Conservation (phyloP, 495 filamentous ascomycete genomes). For the Hyaloscypha bicolor region DNA sequence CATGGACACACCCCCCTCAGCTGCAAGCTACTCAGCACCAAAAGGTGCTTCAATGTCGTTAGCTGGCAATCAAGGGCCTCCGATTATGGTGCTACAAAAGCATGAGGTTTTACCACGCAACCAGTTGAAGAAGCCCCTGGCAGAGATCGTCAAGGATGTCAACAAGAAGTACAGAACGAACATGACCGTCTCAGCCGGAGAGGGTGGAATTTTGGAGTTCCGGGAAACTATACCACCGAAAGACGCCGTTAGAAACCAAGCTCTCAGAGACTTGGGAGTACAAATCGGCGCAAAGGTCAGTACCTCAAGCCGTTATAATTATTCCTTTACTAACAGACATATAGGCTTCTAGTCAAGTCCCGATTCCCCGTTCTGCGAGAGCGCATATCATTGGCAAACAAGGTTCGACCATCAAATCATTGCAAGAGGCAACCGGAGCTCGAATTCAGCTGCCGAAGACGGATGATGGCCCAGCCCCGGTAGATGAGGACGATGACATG, state of each 20-base stretch:
- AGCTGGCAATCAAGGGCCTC: constrained; percentile 20
- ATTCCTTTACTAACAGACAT: constrained; percentile 6
- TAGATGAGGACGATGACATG: constrained; percentile 75
- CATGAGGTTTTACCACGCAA: constrained; percentile 70
- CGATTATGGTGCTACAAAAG: constrained; percentile 56
- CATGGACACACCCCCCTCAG: constrained; percentile 36
- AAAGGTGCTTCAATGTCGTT: constrained; percentile 48
- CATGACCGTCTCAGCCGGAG: constrained; percentile 70
- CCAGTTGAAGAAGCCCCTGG: constrained; percentile 78
- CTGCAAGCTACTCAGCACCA: constrained; percentile 27
- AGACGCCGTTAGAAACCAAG: constrained; percentile 64
- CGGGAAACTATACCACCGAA: constrained; percentile 79
- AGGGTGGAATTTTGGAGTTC: constrained; percentile 70
- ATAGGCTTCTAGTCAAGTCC: constrained; percentile 72
- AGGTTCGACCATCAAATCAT: constrained; percentile 84
- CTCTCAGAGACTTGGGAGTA: constrained; percentile 81
- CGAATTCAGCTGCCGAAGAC: constrained; percentile 83
- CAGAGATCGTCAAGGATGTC: constrained; percentile 83
- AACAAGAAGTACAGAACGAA: constrained; percentile 85
- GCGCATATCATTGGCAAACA: constrained; percentile 89
- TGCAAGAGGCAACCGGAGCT: constrained; percentile 83
- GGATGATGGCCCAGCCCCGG: constrained; percentile 54
- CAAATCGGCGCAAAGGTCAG: constrained; percentile 83
- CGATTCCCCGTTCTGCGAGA: constrained; percentile 79
- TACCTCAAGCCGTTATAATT: neutral